Conservation (phyloP, 768 basidiomycete genomes). For the Daedaleopsis sinensis region DNA sequence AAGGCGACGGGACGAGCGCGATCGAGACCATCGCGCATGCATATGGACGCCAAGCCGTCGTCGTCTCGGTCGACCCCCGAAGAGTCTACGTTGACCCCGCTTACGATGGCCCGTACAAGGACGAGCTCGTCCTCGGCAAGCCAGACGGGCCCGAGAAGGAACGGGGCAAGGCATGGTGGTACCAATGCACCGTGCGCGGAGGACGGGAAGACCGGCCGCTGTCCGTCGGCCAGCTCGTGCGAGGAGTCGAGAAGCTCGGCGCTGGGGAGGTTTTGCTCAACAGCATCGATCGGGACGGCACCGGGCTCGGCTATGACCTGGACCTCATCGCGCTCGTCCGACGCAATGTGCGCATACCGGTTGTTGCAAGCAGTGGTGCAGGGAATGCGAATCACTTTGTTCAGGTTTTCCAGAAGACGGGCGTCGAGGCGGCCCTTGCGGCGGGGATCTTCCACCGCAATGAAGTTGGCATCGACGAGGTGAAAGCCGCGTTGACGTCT, state of each 20-base stretch:
- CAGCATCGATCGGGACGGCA: constrained; percentile 95
- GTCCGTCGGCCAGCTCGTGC: constrained; percentile 89
- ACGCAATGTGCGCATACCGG: constrained; percentile 79
- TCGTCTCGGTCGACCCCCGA: constrained; percentile 95
- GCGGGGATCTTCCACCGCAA: constrained; percentile 96
- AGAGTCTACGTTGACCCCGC: constrained; percentile 74
- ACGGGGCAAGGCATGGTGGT: constrained; percentile 91
- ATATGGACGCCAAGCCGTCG: constrained; percentile 97
- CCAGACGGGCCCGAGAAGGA: constrained; percentile 54
- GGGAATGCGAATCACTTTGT: constrained; percentile 82
- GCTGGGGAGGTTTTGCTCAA: constrained; percentile 96
- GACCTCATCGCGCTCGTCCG: constrained; percentile 81
- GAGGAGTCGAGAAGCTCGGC: constrained; percentile 87
- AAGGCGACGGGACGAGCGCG: constrained; percentile 73
- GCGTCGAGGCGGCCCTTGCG: constrained; percentile 89
- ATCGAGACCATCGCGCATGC: constrained; percentile 90
- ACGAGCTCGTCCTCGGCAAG: constrained; percentile 57
- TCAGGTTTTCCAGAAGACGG: constrained; percentile 80
- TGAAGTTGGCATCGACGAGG: constrained; percentile 81
- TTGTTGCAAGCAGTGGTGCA: constrained; percentile 94
- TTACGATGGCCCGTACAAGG: constrained; percentile 71
- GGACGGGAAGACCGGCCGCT: constrained; percentile 83
- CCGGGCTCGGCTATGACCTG: constrained; percentile 81
- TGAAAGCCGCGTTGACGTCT: constrained; percentile 61
- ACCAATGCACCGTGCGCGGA: constrained; percentile 96